These are phyloP conservation scores for Malassezia pachydermatis DNA, from an alignment of 1,284 basidiomycete genomes.

Conservation along the genomic window DNA sequence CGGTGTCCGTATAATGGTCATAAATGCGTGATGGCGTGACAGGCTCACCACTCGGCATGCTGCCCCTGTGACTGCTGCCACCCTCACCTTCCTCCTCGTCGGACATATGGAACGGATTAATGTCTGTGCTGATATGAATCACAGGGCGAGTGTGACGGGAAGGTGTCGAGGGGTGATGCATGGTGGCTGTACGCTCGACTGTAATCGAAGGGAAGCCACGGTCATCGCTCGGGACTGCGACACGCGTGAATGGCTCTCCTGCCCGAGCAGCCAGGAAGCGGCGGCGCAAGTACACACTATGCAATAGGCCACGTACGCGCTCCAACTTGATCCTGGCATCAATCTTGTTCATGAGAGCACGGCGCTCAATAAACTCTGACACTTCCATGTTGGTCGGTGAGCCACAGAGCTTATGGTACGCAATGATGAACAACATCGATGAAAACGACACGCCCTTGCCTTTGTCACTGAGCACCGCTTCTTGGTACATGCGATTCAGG, in stretches of 20 bases:
- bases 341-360: constrained; percentile 28
- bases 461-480: constrained; percentile 54
- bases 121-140: neutral
- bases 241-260: constrained; percentile 1
- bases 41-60: too few species aligned
- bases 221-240: constrained; percentile 6
- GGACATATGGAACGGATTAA: too few species aligned
- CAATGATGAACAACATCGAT: constrained; percentile 74
- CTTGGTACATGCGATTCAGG: constrained; percentile 44
- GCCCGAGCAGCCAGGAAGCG: constrained; percentile 27
- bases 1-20: neutral
- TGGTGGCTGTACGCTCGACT: too few species aligned
- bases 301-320: constrained; percentile 33
- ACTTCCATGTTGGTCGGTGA: constrained; percentile 53
- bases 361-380: constrained; percentile 40
- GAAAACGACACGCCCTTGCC: constrained; percentile 71
- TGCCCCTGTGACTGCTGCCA: too few species aligned
- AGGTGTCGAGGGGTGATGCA: neutral
- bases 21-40: too few species aligned
- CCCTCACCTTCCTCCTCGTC: too few species aligned
- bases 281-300: constrained; percentile 31
- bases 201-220: constrained; percentile 17
- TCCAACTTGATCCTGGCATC: constrained; percentile 37
- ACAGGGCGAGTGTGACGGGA: neutral
- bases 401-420: constrained; percentile 83